Evolutionary conservation across 192 early-diverging fungal genomes (phyloP).

Genomic region (Coemansia javaensis): DNA sequence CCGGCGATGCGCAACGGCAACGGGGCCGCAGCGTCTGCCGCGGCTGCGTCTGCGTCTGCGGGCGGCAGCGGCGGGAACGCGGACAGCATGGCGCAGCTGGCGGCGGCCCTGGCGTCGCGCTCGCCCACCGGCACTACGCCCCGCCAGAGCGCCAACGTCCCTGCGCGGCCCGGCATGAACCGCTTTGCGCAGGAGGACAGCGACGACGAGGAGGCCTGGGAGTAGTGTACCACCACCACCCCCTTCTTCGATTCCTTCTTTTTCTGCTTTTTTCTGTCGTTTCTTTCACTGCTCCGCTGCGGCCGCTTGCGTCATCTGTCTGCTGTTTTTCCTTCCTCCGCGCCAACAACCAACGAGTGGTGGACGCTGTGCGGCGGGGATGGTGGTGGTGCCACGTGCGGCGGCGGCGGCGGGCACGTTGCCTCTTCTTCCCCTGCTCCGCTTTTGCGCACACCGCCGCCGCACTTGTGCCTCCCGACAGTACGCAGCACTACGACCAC

Average conservation of each 20-base stretch:
- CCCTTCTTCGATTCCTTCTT: background rate
- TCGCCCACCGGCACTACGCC: constrained; percentile 14
- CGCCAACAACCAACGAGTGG: no score
- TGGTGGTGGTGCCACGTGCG: no score
- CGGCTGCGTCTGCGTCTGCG: background rate
- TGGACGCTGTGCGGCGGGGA: no score
- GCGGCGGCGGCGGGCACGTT: no score
- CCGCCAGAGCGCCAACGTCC: constrained; percentile 11
- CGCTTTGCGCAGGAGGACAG: constrained; percentile 42
- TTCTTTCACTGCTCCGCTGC: background rate
- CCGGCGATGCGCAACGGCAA: constrained; percentile 18
- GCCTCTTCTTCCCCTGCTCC: no score
- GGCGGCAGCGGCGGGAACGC: constrained; percentile 6
- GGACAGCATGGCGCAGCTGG: constrained; percentile 44
- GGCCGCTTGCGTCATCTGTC: no score
- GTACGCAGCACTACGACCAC: constrained; percentile 1
- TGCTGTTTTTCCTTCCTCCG: no score
- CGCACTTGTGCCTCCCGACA: no score
- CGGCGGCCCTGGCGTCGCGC: constrained; percentile 41
- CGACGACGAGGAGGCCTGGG: constrained; percentile 43
- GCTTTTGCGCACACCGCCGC: no score
- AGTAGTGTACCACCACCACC: background rate
- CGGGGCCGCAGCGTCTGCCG: no score
- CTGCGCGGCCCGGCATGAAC: constrained; percentile 42
- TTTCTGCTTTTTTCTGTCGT: constrained; percentile 3